Evolutionary conservation across 768 basidiomycete genomes (phyloP).

Genomic region (Leccinum ochraceum): DNA sequence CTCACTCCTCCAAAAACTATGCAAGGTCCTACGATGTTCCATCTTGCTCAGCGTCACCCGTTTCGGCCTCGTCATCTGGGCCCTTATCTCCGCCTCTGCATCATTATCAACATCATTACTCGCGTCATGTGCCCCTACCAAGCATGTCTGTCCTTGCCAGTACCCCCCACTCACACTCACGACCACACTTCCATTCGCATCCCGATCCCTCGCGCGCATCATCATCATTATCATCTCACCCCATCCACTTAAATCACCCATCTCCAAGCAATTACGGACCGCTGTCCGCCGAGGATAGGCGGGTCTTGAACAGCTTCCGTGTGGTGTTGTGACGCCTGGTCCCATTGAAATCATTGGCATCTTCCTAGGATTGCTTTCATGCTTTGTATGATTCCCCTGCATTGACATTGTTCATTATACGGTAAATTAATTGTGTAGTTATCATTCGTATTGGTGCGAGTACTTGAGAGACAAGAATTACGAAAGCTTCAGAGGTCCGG

Average conservation of each 20-base stretch:
- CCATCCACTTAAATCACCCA: slow-evolving; percentile 25
- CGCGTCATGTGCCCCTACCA: slow-evolving; percentile 21
- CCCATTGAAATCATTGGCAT: slow-evolving; percentile 8
- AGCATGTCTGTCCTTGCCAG: slow-evolving; percentile 22
- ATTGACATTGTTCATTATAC: not conserved
- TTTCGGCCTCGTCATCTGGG: slow-evolving; percentile 17
- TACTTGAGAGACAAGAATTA: not conserved
- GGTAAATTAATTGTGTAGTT: slow-evolving; percentile 4
- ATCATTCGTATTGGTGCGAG: not conserved
- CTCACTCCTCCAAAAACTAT: slow-evolving; percentile 10
- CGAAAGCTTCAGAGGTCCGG: not conserved
- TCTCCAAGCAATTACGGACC: slow-evolving; percentile 36
- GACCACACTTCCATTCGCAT: not conserved
- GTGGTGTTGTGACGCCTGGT: slow-evolving; percentile 44
- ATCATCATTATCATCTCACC: slow-evolving; percentile 7
- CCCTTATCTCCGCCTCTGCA: slow-evolving; percentile 12
- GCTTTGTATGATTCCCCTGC: slow-evolving; percentile 8
- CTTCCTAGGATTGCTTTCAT: not conserved
- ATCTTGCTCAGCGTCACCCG: slow-evolving; percentile 15
- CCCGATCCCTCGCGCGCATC: slow-evolving; percentile 1
- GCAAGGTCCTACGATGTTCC: slow-evolving; percentile 15
- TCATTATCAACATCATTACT: slow-evolving; percentile 10
- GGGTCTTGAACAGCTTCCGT: slow-evolving; percentile 57
- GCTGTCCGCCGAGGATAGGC: slow-evolving; percentile 57
- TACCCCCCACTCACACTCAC: not conserved